phyloP scores from a whole-genome alignment of 164 flowering plant species.

The Vitis amurensis region DNA sequence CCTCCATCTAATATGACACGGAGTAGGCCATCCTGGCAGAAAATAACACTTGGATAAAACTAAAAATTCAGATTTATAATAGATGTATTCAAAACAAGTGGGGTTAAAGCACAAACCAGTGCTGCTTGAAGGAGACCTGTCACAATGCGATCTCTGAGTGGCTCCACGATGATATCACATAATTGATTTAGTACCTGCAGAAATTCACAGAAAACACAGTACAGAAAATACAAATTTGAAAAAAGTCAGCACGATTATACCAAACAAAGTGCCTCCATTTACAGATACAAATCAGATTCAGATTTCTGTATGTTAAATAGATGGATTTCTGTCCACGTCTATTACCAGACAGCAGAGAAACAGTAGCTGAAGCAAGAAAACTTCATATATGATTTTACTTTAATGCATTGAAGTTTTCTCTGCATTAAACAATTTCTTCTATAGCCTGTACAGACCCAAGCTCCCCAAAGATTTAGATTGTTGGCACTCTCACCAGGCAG shows the following conservation, averaged over 20 bases:
- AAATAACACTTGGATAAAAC: neutral
- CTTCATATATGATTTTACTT: too few relatives aligned
- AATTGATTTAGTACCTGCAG: slow-evolving; percentile 82
- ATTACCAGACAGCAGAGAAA: too few relatives aligned
- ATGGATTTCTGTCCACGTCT: too few relatives aligned
- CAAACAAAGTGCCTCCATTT: too few relatives aligned
- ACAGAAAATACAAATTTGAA: neutral
- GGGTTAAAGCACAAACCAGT: slow-evolving; percentile 47
- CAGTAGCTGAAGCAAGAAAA: too few relatives aligned
- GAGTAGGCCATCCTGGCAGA: slow-evolving; percentile 81
- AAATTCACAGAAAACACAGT: neutral
- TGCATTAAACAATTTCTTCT: too few relatives aligned
- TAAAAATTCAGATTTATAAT: neutral
- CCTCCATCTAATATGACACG: slow-evolving; percentile 96
- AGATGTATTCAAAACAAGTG: neutral
- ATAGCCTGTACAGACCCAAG: too few relatives aligned
- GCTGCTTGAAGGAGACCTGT: slow-evolving; percentile 96
- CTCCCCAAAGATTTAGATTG: too few relatives aligned
- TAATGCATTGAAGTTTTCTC: too few relatives aligned
- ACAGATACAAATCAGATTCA: too few relatives aligned
- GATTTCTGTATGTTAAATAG: too few relatives aligned
- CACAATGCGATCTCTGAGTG: slow-evolving; percentile 90
- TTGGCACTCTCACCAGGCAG: too few relatives aligned
- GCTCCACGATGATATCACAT: slow-evolving; percentile 78
- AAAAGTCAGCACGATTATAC: neutral